Base-by-base conservation (phyloP, 2,329 filamentous ascomycete species). In the Sclerotinia subarctica region DNA sequence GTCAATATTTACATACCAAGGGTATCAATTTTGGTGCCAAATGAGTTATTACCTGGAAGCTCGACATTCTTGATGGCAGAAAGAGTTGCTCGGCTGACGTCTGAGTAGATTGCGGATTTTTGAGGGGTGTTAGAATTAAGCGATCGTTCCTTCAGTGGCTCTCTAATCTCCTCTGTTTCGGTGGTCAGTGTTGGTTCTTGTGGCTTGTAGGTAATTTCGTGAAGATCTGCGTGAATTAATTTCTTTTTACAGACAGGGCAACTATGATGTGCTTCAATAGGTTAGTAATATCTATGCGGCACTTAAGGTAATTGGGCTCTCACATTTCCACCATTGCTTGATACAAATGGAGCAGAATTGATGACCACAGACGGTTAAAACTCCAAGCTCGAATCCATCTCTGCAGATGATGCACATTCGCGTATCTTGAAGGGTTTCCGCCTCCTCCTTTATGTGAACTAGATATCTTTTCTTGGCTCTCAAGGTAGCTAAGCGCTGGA, bases 341-440 rank as follows among this genome's bases (percentile, higher is more conserved):
- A 98, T 89, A 78, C 95, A 98, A 38, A 92, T 90, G 74, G 92
- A 93, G 81, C 94, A 97, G 77, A 93, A 98, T 71, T 93, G 88
- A 76, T 99, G 95, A 0, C 94, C 94, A 77, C 95, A 98, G 1
- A 93, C 85, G 0, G 94, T 97, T 70, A 94, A 82, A 64, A 91
- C 87, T 65, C 94, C 94, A n/a, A 88, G 82, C 69, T 90, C 88
- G 74, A 97, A 96, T 0, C 82, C 76, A 15, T 85, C 84, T 75
- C 91, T 89, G 77, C 95, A 99, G 73, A 99, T 97, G 67, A 96
- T 86, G 77, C 95, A 99, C 63, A 90, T 88, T 42, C 87, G 85
- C 8, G 87, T 82, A 68, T 88, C 86, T 59, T 88, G 84, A 1
- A 85, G 84, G 62, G 85, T 86, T n/a, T 85, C 82, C 13, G 72